phyloP scores from a whole-genome alignment of 2,329 filamentous ascomycete genomes.

The Lasiodiplodia theobromae region DNA sequence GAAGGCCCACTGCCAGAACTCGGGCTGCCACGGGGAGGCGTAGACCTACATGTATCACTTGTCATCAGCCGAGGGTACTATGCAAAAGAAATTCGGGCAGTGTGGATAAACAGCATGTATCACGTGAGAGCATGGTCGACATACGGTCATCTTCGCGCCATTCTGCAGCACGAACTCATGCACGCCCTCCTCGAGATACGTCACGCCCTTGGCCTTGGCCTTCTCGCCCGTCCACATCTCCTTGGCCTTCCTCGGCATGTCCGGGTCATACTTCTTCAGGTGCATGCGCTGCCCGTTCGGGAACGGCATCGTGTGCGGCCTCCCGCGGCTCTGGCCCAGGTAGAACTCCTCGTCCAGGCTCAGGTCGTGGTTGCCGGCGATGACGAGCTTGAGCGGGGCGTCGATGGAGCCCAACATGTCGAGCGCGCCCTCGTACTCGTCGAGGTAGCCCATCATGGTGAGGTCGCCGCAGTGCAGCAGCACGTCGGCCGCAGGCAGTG shows the following conservation, averaged over 20 bases:
- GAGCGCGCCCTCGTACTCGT: constrained; percentile 58
- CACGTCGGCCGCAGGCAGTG: constrained; percentile 60
- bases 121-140: constrained; percentile 15
- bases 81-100: not conserved
- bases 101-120: not conserved
- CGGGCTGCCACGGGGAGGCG: constrained; percentile 62
- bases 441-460: constrained; percentile 57
- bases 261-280: constrained; percentile 35
- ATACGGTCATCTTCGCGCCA: constrained; percentile 56
- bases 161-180: constrained; percentile 56
- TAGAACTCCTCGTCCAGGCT: constrained; percentile 62
- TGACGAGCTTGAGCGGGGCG: constrained; percentile 66
- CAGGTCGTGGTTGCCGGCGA: constrained; percentile 69
- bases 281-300: constrained; percentile 40
- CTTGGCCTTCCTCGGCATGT: constrained; percentile 33
- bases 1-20: constrained; percentile 65
- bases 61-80: not conserved
- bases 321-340: constrained; percentile 16
- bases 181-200: constrained; percentile 64
- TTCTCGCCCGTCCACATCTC: constrained; percentile 56
- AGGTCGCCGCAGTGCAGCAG: constrained; percentile 67
- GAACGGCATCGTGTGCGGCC: no score
- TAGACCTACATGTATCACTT: constrained; percentile 50
- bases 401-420: constrained; percentile 56
- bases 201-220: constrained; percentile 56